phyloP scores from a whole-genome alignment of 169 alveolate genomes.

The Plasmodium billcollinsi region DNA sequence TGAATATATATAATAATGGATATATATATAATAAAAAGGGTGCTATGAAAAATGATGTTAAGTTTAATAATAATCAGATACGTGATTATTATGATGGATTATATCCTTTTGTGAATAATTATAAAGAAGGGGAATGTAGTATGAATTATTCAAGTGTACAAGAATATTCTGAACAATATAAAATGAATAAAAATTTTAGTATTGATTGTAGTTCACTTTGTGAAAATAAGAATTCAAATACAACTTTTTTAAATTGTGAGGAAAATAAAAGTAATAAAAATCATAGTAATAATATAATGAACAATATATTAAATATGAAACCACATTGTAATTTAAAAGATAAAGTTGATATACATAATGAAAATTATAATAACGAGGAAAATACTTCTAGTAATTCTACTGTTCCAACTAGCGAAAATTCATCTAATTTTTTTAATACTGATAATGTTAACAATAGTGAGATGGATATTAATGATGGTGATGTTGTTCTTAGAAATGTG shows the following conservation, averaged over 20 bases:
- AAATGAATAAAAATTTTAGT: neutral
- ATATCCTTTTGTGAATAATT: neutral
- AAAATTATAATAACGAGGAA: neutral
- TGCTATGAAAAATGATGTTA: neutral
- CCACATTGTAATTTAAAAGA: neutral
- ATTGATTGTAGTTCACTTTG: neutral
- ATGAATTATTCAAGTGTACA: conserved; percentile 6
- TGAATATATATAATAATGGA: neutral
- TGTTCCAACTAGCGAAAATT: too few relatives aligned
- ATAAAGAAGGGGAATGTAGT: neutral
- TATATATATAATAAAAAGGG: neutral
- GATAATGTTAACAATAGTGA: too few relatives aligned
- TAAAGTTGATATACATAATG: neutral
- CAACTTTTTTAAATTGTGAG: neutral
- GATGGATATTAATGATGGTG: too few relatives aligned
- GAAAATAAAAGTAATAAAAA: neutral
- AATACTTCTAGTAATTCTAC: neutral
- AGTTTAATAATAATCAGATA: neutral
- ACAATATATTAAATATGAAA: too few relatives aligned
- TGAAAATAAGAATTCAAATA: conserved; percentile 3
- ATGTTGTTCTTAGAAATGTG: too few relatives aligned
- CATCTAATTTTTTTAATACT: too few relatives aligned
- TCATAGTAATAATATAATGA: neutral
- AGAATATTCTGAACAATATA: conserved; percentile 7
- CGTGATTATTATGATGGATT: neutral